A percentile compares a stretch with the other conserved stretches of the same genome.
phyloP scores from a whole-genome alignment of 495 filamentous ascomycete species.

The Hyphodiscus hymeniophilus region DNA sequence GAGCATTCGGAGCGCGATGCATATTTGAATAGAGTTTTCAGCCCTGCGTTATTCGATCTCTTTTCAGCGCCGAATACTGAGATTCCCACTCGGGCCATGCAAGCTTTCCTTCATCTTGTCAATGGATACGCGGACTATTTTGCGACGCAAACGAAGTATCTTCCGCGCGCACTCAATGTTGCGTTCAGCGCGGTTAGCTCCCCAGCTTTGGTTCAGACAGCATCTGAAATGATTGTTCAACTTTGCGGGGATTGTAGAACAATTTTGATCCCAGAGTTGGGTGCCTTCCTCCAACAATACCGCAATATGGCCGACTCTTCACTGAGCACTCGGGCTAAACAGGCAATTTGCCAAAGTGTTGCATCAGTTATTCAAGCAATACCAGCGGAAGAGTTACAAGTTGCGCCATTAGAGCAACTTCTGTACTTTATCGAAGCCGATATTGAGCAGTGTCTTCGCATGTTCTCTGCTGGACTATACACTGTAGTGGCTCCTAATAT shows the following conservation, averaged over 20 bases:
- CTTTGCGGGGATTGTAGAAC: slow-evolving; percentile 75
- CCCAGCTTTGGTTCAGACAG: slow-evolving; percentile 53
- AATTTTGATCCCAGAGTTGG: slow-evolving; percentile 61
- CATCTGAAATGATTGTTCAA: slow-evolving; percentile 72
- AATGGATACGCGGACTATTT: slow-evolving; percentile 79
- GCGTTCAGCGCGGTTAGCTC: slow-evolving; percentile 69
- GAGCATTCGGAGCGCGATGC: slow-evolving; percentile 58
- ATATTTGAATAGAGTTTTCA: slow-evolving; percentile 63
- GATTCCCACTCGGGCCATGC: slow-evolving; percentile 61
- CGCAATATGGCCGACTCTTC: slow-evolving; percentile 49
- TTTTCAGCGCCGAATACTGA: slow-evolving; percentile 42
- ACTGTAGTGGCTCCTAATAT: neutral
- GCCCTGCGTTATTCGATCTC: slow-evolving; percentile 51
- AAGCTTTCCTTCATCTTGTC: slow-evolving; percentile 70
- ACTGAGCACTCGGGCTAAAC: slow-evolving; percentile 65
- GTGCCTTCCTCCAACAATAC: slow-evolving; percentile 71
- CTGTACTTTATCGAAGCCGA: slow-evolving; percentile 57
- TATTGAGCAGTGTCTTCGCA: slow-evolving; percentile 34
- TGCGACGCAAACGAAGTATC: slow-evolving; percentile 53
- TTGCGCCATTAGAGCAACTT: slow-evolving; percentile 53
- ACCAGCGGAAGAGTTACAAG: slow-evolving; percentile 51
- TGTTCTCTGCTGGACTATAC: neutral
- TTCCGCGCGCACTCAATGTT: slow-evolving; percentile 72
- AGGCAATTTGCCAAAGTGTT: slow-evolving; percentile 74
- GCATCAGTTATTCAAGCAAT: slow-evolving; percentile 78